phyloP scores from a whole-genome alignment of 2,329 filamentous ascomycete genomes.

The Myriangium duriaei region DNA sequence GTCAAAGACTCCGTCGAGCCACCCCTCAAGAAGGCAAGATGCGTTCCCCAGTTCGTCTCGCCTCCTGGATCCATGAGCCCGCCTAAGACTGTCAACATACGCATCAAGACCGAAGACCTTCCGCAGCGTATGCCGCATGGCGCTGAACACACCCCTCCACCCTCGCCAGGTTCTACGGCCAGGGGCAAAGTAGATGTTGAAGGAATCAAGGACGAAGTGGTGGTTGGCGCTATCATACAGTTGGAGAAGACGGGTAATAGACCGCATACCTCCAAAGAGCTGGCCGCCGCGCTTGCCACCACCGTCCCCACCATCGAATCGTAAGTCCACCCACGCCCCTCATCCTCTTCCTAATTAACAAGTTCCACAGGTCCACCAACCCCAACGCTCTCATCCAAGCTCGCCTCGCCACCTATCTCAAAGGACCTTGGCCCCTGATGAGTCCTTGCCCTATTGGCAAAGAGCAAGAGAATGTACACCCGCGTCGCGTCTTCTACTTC shows the following conservation, averaged over 20 bases:
- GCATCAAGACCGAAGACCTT: constrained; percentile 37
- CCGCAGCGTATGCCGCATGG: constrained; percentile 31
- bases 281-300: constrained; percentile 65
- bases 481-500: constrained; percentile 92
- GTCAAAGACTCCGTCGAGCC: constrained; percentile 42
- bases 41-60: constrained; percentile 18
- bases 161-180: constrained; percentile 50
- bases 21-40: constrained; percentile 41
- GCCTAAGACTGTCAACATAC: constrained; percentile 29
- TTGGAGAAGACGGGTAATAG: constrained; percentile 82
- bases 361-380: constrained; percentile 66
- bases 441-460: constrained; percentile 82
- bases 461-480: constrained; percentile 82
- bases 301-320: constrained; percentile 77
- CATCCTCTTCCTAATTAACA: constrained; percentile 19
- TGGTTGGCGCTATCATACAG: constrained; percentile 78
- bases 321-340: constrained; percentile 44
- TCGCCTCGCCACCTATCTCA: constrained; percentile 76
- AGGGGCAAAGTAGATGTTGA: constrained; percentile 57
- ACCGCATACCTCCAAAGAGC: constrained; percentile 87
- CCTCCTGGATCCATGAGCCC: constrained; percentile 28
- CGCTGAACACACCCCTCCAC: constrained; percentile 65
- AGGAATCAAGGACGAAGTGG: constrained; percentile 86
- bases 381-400: constrained; percentile 92
- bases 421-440: constrained; percentile 66